Evolutionary conservation across 2,329 filamentous ascomycete genomes (phyloP).

Genomic region (Alternaria burnsii): DNA sequence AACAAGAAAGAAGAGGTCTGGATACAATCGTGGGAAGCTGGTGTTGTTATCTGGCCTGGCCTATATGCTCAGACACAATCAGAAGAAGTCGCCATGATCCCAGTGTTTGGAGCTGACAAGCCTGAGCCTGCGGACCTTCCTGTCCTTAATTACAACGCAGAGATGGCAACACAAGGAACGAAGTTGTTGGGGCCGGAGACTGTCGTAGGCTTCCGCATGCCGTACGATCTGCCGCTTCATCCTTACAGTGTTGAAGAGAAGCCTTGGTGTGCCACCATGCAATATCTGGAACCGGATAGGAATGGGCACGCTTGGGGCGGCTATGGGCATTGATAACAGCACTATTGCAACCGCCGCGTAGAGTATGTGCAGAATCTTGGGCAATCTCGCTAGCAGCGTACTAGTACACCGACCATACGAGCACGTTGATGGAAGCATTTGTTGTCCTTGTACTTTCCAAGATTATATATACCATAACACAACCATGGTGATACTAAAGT

Average conservation of each 20-base stretch:
- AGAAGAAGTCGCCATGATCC: conserved; percentile 65
- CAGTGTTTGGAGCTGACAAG: conserved; percentile 70
- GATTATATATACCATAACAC: background rate
- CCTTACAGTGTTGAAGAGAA: conserved; percentile 69
- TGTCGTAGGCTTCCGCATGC: conserved; percentile 76
- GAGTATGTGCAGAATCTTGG: background rate
- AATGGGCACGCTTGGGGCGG: conserved; percentile 55
- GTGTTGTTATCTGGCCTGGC: conserved; percentile 82
- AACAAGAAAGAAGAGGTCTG: conserved; percentile 68
- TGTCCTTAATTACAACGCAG: conserved; percentile 14
- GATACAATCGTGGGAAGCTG: conserved; percentile 83
- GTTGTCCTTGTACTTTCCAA: background rate
- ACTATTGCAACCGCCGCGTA: background rate
- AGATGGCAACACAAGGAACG: conserved; percentile 1
- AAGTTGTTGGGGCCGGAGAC: conserved; percentile 8
- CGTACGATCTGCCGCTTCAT: conserved; percentile 81
- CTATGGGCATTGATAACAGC: conserved; percentile 12
- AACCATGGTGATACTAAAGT: conserved; percentile 40
- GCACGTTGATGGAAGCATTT: background rate
- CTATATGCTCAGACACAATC: conserved; percentile 50
- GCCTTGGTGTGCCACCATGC: conserved; percentile 78
- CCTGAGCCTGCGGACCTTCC: conserved; percentile 51
- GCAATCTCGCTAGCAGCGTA: background rate
- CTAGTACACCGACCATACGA: background rate
- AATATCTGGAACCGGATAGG: conserved; percentile 70